These are phyloP conservation scores for Blastocystis sp. DNA, from an alignment of 352 stramenopile species.

Conservation along the genomic window DNA sequence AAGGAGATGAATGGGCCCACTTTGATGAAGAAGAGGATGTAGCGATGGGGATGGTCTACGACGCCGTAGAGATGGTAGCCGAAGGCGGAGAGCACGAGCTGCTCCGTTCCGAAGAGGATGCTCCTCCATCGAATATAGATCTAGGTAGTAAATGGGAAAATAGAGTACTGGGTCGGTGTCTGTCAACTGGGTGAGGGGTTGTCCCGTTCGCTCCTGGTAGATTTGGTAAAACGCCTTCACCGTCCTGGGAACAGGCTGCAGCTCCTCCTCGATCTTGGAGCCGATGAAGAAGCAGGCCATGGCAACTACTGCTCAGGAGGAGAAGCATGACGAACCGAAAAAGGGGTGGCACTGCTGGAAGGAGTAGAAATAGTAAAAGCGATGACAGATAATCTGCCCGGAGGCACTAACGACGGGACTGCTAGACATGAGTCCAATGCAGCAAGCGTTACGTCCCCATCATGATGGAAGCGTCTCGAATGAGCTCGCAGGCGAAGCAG, in stretches of 20 bases:
- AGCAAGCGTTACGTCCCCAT: background rate
- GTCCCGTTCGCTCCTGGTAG: constrained; percentile 45
- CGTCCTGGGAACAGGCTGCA: constrained; percentile 3
- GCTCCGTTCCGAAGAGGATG: constrained; percentile 60
- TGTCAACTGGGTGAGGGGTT: constrained; percentile 5
- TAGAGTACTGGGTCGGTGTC: constrained; percentile 38
- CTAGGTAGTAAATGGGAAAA: constrained; percentile 18
- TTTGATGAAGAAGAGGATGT: constrained; percentile 69
- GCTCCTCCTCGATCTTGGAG: constrained; percentile 68
- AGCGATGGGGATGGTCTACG: constrained; percentile 46
- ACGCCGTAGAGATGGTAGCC: constrained; percentile 65
- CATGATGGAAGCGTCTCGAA: constrained; percentile 46
- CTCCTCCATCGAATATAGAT: constrained; percentile 53
- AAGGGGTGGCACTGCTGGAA: constrained; percentile 66
- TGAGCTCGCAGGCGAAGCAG: constrained; percentile 65
- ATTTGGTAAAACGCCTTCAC: constrained; percentile 56
- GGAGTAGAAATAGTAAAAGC: constrained; percentile 67
- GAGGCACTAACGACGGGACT: constrained; percentile 66
- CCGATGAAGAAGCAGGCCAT: constrained; percentile 66
- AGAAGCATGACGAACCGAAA: constrained; percentile 2
- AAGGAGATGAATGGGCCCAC: background rate
- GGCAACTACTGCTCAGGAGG: constrained; percentile 48
- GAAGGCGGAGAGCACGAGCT: constrained; percentile 58
- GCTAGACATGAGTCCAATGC: background rate
- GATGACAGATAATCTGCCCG: constrained; percentile 59